Base-by-base conservation (phyloP, 768 basidiomycete genomes). In the Coprinopsis cinerea region DNA sequence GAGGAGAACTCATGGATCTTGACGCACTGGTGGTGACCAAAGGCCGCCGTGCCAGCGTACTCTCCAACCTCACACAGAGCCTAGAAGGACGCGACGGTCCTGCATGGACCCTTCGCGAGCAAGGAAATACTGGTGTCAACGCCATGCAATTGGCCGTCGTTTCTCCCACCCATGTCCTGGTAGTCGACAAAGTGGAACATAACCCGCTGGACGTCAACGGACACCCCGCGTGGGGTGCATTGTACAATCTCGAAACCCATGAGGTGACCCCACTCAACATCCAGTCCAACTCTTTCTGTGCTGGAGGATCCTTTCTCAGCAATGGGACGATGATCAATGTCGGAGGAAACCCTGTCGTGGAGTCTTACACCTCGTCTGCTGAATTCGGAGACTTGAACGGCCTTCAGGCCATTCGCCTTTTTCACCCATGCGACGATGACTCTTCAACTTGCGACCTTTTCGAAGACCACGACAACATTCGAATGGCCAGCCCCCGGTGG, bases 141-240 rank as follows among this genome's bases (percentile, higher is more conserved):
- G 88, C 88, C 2, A 89, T 89, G 87, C 87, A 90, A 61, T 61
- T 90, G 50, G 70, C 71, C 4, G 65, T 90, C 51, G 72, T 90
- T 54, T 90, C 88, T 3, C 59, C 76, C 14, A 78, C 76, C 7
- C 85, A 87, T 56, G 87, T 79, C 14, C 64, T 90, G 54, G 73
- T 92, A 43, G 61, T 92, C 32, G 88, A 92, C 75, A 91, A 91
- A 64, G 88, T 89, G 22, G 88, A 89, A 61, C 87, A 90, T 64
- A 91, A 92, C 59, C 88, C 88, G 26, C 67, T 89, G 44, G 77
- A 78, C 1, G 70, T 89, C 60, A 65, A 77, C 53, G 83, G 83
- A 0, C 88, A 88, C 59, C 88, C 88, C 14, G 87, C 88, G 11
- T 92, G 89, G 88, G 85, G 74, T 0, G 83, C 83, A 6, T 63